These are phyloP conservation scores for Hyparrhenia diplandra DNA, from an alignment of 176 grass and related monocot genomes.

Conservation along the genomic window DNA sequence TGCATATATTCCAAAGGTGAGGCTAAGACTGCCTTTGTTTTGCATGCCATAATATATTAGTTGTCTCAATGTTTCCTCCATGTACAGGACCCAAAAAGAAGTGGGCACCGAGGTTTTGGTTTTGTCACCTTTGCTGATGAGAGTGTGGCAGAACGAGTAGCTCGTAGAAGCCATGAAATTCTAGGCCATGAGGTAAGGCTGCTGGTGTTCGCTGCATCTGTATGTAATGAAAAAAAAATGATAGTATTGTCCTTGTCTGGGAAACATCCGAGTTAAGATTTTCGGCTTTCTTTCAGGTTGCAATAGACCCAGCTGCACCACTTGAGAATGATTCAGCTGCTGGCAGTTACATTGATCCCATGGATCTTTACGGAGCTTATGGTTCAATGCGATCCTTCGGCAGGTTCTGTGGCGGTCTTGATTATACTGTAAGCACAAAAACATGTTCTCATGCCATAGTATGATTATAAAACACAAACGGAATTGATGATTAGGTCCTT, in stretches of 20 bases:
- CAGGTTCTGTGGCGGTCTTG: slow-evolving; percentile 56
- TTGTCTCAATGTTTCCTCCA: neutral
- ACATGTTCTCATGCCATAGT: neutral
- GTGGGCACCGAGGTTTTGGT: slow-evolving; percentile 85
- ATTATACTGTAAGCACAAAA: slow-evolving; percentile 63
- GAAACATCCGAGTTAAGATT: neutral
- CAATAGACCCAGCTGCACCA: slow-evolving; percentile 80
- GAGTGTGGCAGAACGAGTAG: slow-evolving; percentile 77
- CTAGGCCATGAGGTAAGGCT: slow-evolving; percentile 74
- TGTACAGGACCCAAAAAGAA: slow-evolving; percentile 85
- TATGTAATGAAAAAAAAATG: neutral
- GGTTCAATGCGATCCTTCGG: slow-evolving; percentile 67
- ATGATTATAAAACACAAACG: neutral
- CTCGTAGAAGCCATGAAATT: slow-evolving; percentile 85
- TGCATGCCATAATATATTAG: neutral
- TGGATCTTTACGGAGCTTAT: slow-evolving; percentile 65
- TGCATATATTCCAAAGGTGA: slow-evolving; percentile 87
- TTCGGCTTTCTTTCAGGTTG: slow-evolving; percentile 44
- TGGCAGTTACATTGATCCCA: slow-evolving; percentile 53
- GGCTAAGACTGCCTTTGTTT: neutral
- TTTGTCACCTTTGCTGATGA: slow-evolving; percentile 95
- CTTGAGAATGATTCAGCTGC: slow-evolving; percentile 50
- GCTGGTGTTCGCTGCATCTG: neutral
- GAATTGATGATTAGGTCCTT: neutral
- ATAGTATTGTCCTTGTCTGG: neutral